phyloP scores from a whole-genome alignment of 768 basidiomycete species.

The Hygrophorus russula region DNA sequence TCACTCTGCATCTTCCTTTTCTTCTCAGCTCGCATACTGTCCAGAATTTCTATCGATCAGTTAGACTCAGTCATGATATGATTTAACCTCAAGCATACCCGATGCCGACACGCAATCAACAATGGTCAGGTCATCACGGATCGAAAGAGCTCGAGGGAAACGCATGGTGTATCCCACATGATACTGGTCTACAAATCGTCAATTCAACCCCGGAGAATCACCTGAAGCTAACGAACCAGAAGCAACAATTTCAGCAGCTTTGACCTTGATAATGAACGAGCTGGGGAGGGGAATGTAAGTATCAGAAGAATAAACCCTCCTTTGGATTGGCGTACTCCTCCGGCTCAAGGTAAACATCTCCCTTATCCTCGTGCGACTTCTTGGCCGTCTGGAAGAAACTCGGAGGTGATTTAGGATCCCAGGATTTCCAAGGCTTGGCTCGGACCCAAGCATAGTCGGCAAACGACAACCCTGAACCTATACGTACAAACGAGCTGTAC shows the following conservation, averaged over 20 bases:
- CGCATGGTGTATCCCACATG: constrained; percentile 85
- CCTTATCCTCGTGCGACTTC: constrained; percentile 63
- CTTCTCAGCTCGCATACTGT: constrained; percentile 47
- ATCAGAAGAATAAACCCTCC: background rate
- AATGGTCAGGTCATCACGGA: constrained; percentile 67
- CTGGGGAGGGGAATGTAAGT: constrained; percentile 26
- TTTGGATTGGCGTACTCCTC: constrained; percentile 52
- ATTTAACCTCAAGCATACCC: constrained; percentile 24
- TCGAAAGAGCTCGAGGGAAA: constrained; percentile 77
- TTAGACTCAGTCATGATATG: background rate
- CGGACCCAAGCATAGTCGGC: constrained; percentile 81
- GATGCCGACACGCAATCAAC: constrained; percentile 66
- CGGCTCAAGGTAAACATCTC: constrained; percentile 86
- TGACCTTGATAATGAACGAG: constrained; percentile 88
- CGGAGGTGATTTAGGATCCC: constrained; percentile 67
- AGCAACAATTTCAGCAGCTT: constrained; percentile 82
- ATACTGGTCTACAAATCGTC: constrained; percentile 51
- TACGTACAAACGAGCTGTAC: constrained; percentile 79
- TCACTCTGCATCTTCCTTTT: constrained; percentile 69
- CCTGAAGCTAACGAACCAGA: constrained; percentile 36
- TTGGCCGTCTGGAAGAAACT: constrained; percentile 53
- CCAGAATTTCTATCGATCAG: constrained; percentile 37
- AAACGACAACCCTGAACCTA: constrained; percentile 83
- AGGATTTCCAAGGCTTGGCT: constrained; percentile 71
- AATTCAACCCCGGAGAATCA: constrained; percentile 2